A percentile compares a stretch with the other conserved stretches of the same genome.
phyloP scores from a whole-genome alignment of 768 basidiomycete genomes.

The Amylocystis lapponica region DNA sequence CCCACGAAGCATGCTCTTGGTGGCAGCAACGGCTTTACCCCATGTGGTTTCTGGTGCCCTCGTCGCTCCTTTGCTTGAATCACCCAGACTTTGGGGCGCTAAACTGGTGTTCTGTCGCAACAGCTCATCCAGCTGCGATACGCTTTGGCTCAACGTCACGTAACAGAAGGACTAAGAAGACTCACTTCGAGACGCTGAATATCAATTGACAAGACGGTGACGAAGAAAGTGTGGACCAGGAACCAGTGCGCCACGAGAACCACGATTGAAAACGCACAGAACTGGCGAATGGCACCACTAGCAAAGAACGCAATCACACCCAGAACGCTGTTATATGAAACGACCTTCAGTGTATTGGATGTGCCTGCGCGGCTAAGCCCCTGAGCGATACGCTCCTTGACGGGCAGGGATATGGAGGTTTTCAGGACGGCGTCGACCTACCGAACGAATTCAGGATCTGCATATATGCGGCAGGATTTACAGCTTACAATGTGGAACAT shows the following conservation, averaged over 20 bases:
- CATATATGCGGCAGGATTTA: slow-evolving; percentile 11
- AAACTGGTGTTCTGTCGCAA: slow-evolving; percentile 64
- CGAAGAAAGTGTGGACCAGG: slow-evolving; percentile 92
- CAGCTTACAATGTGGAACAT: slow-evolving; percentile 85
- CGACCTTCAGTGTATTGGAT: slow-evolving; percentile 88
- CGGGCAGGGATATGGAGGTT: slow-evolving; percentile 81
- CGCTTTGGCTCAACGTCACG: too few species aligned
- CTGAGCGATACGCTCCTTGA: slow-evolving; percentile 87
- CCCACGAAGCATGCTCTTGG: slow-evolving; percentile 50
- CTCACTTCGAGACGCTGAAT: slow-evolving; percentile 84
- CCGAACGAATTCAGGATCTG: slow-evolving; percentile 21
- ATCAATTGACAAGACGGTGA: slow-evolving; percentile 93
- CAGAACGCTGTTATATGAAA: slow-evolving; percentile 78
- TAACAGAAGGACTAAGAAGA: too few species aligned
- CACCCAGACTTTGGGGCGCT: slow-evolving; percentile 29
- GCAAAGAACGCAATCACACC: slow-evolving; percentile 71
- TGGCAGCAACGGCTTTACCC: slow-evolving; percentile 34
- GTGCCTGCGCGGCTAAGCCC: slow-evolving; percentile 88
- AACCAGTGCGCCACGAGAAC: slow-evolving; percentile 97
- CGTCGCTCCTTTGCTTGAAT: too few species aligned
- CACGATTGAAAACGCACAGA: slow-evolving; percentile 90
- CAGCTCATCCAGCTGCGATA: slow-evolving; percentile 76
- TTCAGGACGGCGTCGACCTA: slow-evolving; percentile 81
- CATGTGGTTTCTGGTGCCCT: slow-evolving; percentile 38
- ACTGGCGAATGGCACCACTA: slow-evolving; percentile 81